A percentile compares a stretch with the other conserved stretches of the same genome.
These are phyloP conservation scores for Agrocybe pediades DNA, from an alignment of 768 basidiomycete species.

Conservation along the genomic window DNA sequence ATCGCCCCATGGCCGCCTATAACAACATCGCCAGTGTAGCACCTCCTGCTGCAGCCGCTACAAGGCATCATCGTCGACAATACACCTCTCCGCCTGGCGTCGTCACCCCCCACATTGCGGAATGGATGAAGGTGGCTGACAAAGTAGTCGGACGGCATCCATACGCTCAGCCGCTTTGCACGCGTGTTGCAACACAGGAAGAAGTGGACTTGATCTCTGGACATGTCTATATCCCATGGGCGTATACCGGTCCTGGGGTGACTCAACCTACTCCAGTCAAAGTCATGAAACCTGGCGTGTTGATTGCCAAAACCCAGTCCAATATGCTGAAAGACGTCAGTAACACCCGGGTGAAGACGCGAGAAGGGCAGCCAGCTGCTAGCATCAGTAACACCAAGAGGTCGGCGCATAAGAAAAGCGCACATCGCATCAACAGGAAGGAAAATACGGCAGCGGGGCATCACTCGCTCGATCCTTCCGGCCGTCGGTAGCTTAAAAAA, in stretches of 20 bases:
- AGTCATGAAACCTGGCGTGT: conserved; percentile 5
- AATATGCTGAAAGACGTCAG: conserved; percentile 11
- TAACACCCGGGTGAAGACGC: neutral
- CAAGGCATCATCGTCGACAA: neutral
- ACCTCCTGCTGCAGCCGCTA: neutral
- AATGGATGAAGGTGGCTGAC: conserved; percentile 26
- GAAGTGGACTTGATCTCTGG: conserved; percentile 26
- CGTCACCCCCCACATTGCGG: conserved; percentile 19
- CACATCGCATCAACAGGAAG: conserved; percentile 13
- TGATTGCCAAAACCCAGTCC: neutral
- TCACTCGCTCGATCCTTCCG: neutral
- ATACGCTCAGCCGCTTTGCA: conserved; percentile 17
- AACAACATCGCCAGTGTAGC: neutral
- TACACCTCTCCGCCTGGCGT: conserved; percentile 1
- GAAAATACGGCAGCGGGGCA: conserved; percentile 13
- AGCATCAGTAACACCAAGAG: conserved; percentile 2
- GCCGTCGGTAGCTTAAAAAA: neutral
- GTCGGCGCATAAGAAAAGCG: conserved; percentile 6
- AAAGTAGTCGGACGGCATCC: conserved; percentile 26
- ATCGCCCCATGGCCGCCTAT: conserved; percentile 10
- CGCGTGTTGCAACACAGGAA: conserved; percentile 22
- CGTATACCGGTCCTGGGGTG: conserved; percentile 4
- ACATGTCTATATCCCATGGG: conserved; percentile 26
- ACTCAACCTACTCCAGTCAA: conserved; percentile 17
- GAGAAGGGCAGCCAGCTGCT: neutral